Evolutionary conservation across 768 basidiomycete genomes (phyloP), one percentile per base, ranked within the genome.

Genomic region (Cyathus striatus): DNA sequence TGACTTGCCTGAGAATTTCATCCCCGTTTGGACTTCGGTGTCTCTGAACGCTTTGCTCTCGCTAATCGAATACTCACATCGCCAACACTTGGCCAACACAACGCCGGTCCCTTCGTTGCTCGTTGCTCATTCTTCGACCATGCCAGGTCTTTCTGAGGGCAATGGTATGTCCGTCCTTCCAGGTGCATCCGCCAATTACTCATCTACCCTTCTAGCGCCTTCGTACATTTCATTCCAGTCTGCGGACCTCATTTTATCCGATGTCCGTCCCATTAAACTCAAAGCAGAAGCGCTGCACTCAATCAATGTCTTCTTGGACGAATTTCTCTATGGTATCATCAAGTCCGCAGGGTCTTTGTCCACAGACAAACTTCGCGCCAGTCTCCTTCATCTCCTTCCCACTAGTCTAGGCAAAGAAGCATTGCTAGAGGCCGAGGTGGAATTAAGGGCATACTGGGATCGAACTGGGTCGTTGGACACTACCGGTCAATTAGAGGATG

Each of bases 371-470:
- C 72, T 94, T 44, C 82, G 87, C 51, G 71, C 77, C 2, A 82
- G 82, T 44, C 64, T 92, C 27, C 72, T 87, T 45, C 81, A 74
- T 55, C 69, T 87, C 30, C 66, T 92, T 22, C 86, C 90, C 6
- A 90, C 86, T 4, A 73, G 80, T 40, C 73, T 96, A 35, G 94
- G 92, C 38, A 91, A 96, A 65, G 89, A 93, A 58, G 92, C 92
- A 2, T 69, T 95, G 14, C 69, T 93, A 38, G 94, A 97, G 64
- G 94, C 94, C 0, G 94, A 97, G 57, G 73, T 97, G 33, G 94
- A 96, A 60, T 62, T 96, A 36, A 76, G 90, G 55, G 90, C 90
- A 6, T 93, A 93, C 68, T 86, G 84, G 78, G 90, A 90, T 52
- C 75, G 82, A 43, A 88, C 81, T 9, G 65, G 72, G 37, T 55